Base-by-base conservation (phyloP, 2,329 filamentous ascomycete genomes). In the Botrytis porri region DNA sequence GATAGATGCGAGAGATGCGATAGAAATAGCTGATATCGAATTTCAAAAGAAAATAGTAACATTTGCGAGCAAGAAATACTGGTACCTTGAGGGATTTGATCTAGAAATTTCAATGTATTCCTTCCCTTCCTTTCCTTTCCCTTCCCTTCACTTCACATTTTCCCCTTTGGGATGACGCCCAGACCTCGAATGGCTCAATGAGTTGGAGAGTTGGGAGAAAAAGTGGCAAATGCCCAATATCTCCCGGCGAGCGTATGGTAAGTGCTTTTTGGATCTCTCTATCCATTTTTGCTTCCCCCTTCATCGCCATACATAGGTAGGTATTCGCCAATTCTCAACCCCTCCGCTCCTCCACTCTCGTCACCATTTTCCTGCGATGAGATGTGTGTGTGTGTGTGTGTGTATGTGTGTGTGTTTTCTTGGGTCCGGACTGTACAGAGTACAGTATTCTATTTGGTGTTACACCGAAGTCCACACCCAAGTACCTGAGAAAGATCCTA, bases 231-330 rank as follows among this genome's bases (percentile, higher is more conserved):
- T 35, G 9, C 37, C 37, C 43, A 51, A 20, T 66, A 67, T 72
- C 48, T 66, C 29, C 61, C 22, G n/a, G 62, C 41, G 57, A 70
- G 57, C 69, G 37, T n/a, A 45, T 72, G 70, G 61, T 72, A 72
- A 67, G 62, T 41, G 61, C 62, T 72, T 59, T 57, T 43, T 9
- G 20, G 14, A 18, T 32, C 25, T 45, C 22, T 70, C 37, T 22
- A 35, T 22, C 45, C 29, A 18, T 5, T 39, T 66, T 32, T 35
- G n/a, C 32, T 25, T 39, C 8, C 64, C 61, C 62, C n/a, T 54
- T 54, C 64, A 22, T 67, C 43, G 32, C 43, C 32, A 48, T 37
- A n/a, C n/a, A n/a, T n/a, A n/a, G n/a, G n/a, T n/a, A n/a, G n/a
- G n/a, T n/a, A n/a, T n/a, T 51, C 45, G 45, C 64, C 64, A 66